Base-by-base conservation (phyloP, 164 flowering plant species). In the Aristolochia californica region DNA sequence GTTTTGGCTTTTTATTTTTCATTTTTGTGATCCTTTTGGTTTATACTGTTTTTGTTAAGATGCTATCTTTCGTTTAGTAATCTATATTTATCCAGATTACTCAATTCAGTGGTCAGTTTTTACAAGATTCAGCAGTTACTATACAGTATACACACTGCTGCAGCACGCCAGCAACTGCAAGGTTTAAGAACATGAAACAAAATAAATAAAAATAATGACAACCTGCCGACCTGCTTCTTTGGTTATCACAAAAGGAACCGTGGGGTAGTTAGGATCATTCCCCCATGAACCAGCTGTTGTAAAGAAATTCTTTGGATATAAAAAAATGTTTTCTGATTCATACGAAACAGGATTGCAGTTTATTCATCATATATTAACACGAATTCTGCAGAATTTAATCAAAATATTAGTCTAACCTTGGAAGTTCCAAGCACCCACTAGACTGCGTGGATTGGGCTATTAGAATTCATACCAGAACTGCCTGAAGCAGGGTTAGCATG, bases 391-490 rank as follows among this genome's bases (percentile, higher is more conserved):
- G 48, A 25, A 48, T 54, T 45, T 49, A 34, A 68, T 62, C 43
- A 60, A n/a, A n/a, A 61, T 62, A 61, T 56, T 16, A 25, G 43
- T 53, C 52, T 38, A 58, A 60, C 60, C 64, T 54, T 63, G 55
- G 63, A 34, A 15, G 26, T 58, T n/a, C 27, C 9, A 38, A 38
- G n/a, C 40, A 38, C 47, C 62, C 53, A 22, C 49, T 56, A 81
- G 43, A 75, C 76, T 25, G 84, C 86, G 66, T 76, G 89, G 50
- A 83, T 78, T 0, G 81, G 76, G 52, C 63, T 74, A 60, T 79
- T 68, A 13, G 85, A 57, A 48, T 68, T 77, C 74, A 79, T 67
- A 56, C 62, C 50, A 45, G 82, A 70, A 59, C 70, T 68, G 61
- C 64, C 66, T 18, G 88, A 69, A 14, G 75, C 44, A 50, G 63